Evolutionary conservation across 768 basidiomycete genomes (phyloP), one percentile per base, ranked within the genome.

Genomic region (Russula ochroleuca): DNA sequence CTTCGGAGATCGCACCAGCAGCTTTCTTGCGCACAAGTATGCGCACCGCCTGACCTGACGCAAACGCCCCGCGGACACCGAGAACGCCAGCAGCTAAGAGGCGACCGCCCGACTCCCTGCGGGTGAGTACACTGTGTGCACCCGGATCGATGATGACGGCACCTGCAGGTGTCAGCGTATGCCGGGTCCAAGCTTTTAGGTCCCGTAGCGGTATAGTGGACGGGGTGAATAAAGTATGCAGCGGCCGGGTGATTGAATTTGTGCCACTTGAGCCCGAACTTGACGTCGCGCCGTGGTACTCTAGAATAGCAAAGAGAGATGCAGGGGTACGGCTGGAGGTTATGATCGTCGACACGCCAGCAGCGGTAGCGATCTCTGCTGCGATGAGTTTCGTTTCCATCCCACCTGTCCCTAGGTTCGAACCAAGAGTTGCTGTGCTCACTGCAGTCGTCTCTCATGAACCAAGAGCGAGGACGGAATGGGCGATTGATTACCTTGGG

Each of bases 341-440:
- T 70, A 99, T 91, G 49, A 98, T 80, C 0, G 96, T 97, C 5
- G 91, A 86, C 37, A 96, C 94, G 8, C 97, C 97, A 0, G 95
- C 96, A 0, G 87, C 94, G 0, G 92, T 96, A 5, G 96, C 94
- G 35, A 99, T 93, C 71, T 99, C 97, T 0, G 97, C 96, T 1
- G 97, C 97, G 67, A 98, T 97, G 69, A 98, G 84, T 72, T 98
- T 99, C 3, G 97, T 99, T 75, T 97, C 94, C 97, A 98, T 98
- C 4, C 97, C 97, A 0, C 97, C 97, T 1, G 97, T 98, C 0
- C 97, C 97, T 13, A 99, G 81, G 68, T 84, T 92, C 1, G 93
- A 95, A 0, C 97, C 97, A 1, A 96, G 80, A 0, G 97, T 97
- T 2, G 85, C 84, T 0, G 93, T 97, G 74, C 92, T 95, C 9